Evolutionary conservation across 2,329 filamentous ascomycete genomes (phyloP).

Genomic region (Colletotrichum nymphaeae): DNA sequence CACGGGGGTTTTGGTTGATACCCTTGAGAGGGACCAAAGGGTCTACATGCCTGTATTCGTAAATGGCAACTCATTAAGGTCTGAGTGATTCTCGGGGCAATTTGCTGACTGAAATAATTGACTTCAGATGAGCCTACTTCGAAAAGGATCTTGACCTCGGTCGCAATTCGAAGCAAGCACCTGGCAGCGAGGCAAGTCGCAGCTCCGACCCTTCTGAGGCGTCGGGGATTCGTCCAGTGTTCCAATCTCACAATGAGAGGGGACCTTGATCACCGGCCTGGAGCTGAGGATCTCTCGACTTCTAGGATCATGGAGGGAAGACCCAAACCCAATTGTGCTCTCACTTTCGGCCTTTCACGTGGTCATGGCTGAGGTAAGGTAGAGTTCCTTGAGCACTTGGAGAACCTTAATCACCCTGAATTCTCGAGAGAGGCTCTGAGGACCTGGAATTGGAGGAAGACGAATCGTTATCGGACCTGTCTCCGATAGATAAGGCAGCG

Average conservation of each 20-base stretch:
- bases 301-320: conserved; percentile 7
- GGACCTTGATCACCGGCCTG: not conserved
- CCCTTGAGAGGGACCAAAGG: not conserved
- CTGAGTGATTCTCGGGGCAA: not conserved
- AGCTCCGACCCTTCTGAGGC: conserved; percentile 14
- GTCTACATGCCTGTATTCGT: not conserved
- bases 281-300: not conserved
- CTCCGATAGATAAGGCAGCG: not conserved
- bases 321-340: conserved; percentile 6
- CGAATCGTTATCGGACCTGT: not conserved
- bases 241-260: not conserved
- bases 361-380: not conserved
- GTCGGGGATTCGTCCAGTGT: conserved; percentile 10
- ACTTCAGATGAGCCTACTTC: conserved; percentile 4
- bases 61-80: too few species aligned
- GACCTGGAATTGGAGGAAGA: not conserved
- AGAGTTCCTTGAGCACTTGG: too few species aligned
- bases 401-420: too few species aligned
- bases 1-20: not conserved
- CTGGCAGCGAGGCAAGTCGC: not conserved
- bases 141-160: not conserved
- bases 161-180: not conserved
- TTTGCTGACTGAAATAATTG: not conserved
- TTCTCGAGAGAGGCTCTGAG: too few species aligned
- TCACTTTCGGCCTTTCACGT: not conserved